These are phyloP conservation scores for Colletotrichum orchidophilum DNA, from an alignment of 2,329 filamentous ascomycete species.

Conservation along the genomic window DNA sequence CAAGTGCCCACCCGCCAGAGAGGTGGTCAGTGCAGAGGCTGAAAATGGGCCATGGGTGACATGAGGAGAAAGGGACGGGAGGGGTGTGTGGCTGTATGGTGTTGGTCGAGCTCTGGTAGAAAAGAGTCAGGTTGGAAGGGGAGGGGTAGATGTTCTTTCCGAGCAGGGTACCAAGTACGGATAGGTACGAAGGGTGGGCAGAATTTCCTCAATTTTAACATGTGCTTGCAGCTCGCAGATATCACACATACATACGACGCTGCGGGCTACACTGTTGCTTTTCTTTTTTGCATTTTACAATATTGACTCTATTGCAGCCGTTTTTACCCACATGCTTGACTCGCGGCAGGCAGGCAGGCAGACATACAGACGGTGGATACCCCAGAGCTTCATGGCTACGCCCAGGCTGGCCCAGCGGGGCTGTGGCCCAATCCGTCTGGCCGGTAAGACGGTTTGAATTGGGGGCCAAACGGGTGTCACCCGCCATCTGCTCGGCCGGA, in stretches of 20 bases:
- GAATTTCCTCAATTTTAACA: background rate
- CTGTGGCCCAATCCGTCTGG: background rate
- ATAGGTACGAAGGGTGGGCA: background rate
- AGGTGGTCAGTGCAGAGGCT: conserved; percentile 25
- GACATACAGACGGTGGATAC: background rate
- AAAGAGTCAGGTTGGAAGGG: background rate
- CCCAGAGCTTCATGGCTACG: too few relatives aligned
- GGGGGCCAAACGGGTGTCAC: background rate
- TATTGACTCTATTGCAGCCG: background rate
- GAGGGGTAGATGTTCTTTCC: background rate
- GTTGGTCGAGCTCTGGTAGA: background rate
- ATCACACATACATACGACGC: background rate
- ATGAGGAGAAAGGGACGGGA: background rate
- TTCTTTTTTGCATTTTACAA: background rate
- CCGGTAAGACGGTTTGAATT: background rate
- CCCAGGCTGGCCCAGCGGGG: background rate
- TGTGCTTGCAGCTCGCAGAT: background rate
- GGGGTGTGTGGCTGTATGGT: background rate
- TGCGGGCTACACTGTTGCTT: background rate
- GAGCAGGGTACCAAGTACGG: background rate
- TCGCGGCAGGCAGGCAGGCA: background rate
- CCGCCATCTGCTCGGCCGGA: background rate
- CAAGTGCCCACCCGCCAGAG: background rate
- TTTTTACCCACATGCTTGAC: background rate
- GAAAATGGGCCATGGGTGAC: conserved; percentile 1